Conservation (phyloP, 805 yeast species). For the Metschnikowia peoriensis region DNA sequence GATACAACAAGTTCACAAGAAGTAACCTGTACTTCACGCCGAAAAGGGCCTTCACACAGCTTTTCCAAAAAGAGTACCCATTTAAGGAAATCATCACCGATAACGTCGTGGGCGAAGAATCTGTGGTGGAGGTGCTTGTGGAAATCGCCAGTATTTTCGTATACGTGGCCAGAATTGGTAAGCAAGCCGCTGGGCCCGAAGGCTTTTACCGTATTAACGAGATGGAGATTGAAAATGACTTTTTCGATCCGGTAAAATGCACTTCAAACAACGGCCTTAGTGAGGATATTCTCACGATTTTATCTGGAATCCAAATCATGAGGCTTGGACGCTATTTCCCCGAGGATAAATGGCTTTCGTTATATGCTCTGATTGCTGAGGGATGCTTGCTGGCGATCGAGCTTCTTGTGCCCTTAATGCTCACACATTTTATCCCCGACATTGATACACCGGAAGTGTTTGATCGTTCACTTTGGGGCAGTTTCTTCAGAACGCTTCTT, state of each 20-base stretch:
- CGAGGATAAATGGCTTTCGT: constrained; percentile 68
- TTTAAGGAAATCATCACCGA: constrained; percentile 65
- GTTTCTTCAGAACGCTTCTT: constrained; percentile 56
- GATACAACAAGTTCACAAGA: constrained; percentile 50
- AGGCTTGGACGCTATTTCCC: constrained; percentile 62
- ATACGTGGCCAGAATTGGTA: constrained; percentile 51
- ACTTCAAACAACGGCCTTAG: constrained; percentile 42
- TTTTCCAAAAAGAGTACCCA: constrained; percentile 71
- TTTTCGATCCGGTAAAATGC: constrained; percentile 41
- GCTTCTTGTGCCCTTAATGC: constrained; percentile 50
- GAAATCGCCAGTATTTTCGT: constrained; percentile 67
- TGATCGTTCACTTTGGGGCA: constrained; percentile 67
- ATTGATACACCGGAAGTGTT: constrained; percentile 50
- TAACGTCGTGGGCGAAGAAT: constrained; percentile 67
- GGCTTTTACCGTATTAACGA: constrained; percentile 44
- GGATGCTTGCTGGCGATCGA: constrained; percentile 54
- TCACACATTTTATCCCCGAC: constrained; percentile 51
- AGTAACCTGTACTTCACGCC: constrained; percentile 49
- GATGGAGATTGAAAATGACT: constrained; percentile 29
- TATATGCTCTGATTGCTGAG: constrained; percentile 57
- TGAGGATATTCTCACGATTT: constrained; percentile 42
- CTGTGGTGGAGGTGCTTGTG: constrained; percentile 65
- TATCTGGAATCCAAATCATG: constrained; percentile 50
- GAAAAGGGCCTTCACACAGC: constrained; percentile 60
- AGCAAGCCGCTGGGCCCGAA: constrained; percentile 36